phyloP scores from a whole-genome alignment of 306 rosid genomes.

The Cicer yamashitae region DNA sequence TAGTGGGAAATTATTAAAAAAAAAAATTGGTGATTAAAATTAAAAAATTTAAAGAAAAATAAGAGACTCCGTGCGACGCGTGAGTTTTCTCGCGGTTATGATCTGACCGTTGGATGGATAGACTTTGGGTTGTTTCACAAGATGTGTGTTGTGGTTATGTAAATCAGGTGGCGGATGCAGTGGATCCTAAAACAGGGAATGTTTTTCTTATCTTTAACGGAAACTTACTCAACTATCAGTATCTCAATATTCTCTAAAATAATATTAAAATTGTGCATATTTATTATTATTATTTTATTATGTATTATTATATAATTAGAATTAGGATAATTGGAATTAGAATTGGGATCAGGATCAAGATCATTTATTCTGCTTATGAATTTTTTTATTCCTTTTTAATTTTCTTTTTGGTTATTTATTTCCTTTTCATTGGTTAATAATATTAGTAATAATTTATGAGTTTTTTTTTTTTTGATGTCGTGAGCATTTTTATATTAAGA shows the following conservation, averaged over 20 bases:
- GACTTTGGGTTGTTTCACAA: not conserved
- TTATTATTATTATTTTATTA: too few species aligned
- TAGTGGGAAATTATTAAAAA: conserved; percentile 19
- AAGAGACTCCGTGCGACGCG: conserved; percentile 9
- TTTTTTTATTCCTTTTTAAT: not conserved
- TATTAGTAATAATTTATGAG: not conserved
- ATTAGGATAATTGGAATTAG: too few species aligned
- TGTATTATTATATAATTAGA: too few species aligned
- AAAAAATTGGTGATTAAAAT: not conserved
- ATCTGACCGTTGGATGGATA: conserved; percentile 38
- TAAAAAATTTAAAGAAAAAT: conserved; percentile 32
- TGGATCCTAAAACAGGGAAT: conserved; percentile 26
- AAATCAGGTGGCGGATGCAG: not conserved
- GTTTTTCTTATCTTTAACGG: conserved; percentile 23
- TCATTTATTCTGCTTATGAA: not conserved
- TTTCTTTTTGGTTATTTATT: not conserved
- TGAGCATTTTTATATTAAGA: not conserved
- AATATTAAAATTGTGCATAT: too few species aligned
- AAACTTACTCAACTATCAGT: conserved; percentile 35
- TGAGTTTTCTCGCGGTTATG: not conserved
- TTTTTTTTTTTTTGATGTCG: not conserved
- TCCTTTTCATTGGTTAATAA: not conserved
- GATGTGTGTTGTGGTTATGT: not conserved
- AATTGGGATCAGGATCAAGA: too few species aligned
- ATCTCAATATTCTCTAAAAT: too few species aligned